These are phyloP conservation scores for Marsdenia floribunda DNA, from an alignment of 257 asterid species.

Conservation along the genomic window DNA sequence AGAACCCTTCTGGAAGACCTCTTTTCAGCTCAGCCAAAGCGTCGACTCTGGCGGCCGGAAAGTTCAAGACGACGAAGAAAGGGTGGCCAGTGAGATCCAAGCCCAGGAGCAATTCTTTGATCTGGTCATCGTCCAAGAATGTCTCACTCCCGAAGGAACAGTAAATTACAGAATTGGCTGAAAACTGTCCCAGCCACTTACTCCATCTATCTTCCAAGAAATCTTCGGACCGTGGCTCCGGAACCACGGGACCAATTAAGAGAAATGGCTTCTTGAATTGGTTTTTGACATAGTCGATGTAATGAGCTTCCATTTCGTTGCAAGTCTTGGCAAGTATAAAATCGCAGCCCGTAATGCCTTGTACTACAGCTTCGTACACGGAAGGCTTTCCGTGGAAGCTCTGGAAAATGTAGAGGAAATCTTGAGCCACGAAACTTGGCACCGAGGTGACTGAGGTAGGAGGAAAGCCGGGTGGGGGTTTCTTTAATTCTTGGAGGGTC, in stretches of 20 bases:
- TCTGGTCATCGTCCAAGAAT: constrained; percentile 36
- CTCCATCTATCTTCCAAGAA: constrained; percentile 35
- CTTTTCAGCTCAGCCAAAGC: constrained; percentile 21
- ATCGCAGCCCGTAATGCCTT: constrained; percentile 37
- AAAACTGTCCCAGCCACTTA: constrained; percentile 32
- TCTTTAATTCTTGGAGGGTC: constrained; percentile 31
- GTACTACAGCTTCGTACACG: constrained; percentile 38
- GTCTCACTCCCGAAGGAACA: constrained; percentile 65
- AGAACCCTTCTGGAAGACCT: constrained; percentile 42
- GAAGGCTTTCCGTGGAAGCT: constrained; percentile 34
- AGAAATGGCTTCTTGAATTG: constrained; percentile 45
- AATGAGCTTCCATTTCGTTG: constrained; percentile 44
- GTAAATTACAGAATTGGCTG: constrained; percentile 29
- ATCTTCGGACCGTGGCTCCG: constrained; percentile 25
- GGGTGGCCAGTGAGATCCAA: constrained; percentile 43
- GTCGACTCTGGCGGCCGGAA: constrained; percentile 24
- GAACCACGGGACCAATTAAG: constrained; percentile 42
- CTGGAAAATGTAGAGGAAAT: constrained; percentile 41
- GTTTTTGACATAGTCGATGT: constrained; percentile 33
- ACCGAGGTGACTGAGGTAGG: constrained; percentile 29
- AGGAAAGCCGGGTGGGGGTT: constrained; percentile 48
- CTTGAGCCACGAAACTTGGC: constrained; percentile 39
- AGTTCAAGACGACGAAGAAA: constrained; percentile 41
- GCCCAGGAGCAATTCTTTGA: constrained; percentile 37
- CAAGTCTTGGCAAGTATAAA: constrained; percentile 51